Percentiles rank a stretch among this genome's conserved stretches.
These are phyloP conservation scores for Pythium utonaiense DNA, from an alignment of 352 stramenopile genomes.

Conservation along the genomic window DNA sequence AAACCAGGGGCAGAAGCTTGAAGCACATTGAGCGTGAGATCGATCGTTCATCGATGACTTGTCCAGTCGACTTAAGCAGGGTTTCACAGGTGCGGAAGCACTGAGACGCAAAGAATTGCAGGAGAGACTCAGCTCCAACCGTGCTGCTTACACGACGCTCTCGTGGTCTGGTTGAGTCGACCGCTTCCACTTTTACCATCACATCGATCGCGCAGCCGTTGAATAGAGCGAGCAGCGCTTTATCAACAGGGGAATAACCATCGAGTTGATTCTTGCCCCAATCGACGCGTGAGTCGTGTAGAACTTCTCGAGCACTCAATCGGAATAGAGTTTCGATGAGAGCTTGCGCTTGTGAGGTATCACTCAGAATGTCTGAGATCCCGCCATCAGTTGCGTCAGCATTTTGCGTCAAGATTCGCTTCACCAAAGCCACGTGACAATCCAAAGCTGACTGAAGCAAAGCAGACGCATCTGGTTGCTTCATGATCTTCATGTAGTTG, in stretches of 20 bases:
- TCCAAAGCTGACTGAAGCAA: background rate
- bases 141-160: slow-evolving; percentile 8
- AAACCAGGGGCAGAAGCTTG: slow-evolving; percentile 20
- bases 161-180: background rate
- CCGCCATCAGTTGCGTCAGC: slow-evolving; percentile 11
- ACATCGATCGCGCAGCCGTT: slow-evolving; percentile 22
- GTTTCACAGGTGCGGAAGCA: slow-evolving; percentile 35
- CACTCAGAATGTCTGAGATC: slow-evolving; percentile 1
- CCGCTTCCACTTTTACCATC: background rate
- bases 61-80: background rate
- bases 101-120: slow-evolving; percentile 38
- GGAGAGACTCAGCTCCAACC: slow-evolving; percentile 20
- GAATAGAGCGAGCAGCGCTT: slow-evolving; percentile 14
- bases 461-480: background rate
- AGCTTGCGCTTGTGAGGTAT: slow-evolving; percentile 9
- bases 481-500: slow-evolving; percentile 16
- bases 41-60: background rate
- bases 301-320: slow-evolving; percentile 8
- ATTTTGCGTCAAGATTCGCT: slow-evolving; percentile 8
- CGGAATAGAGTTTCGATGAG: slow-evolving; percentile 9
- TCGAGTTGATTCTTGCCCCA: too few species aligned
- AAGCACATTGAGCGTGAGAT: slow-evolving; percentile 14
- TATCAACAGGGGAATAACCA: slow-evolving; percentile 15
- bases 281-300: background rate
- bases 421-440: slow-evolving; percentile 9